Base-by-base conservation (phyloP, 2,329 filamentous ascomycete genomes). In the Fusarium chaquense region DNA sequence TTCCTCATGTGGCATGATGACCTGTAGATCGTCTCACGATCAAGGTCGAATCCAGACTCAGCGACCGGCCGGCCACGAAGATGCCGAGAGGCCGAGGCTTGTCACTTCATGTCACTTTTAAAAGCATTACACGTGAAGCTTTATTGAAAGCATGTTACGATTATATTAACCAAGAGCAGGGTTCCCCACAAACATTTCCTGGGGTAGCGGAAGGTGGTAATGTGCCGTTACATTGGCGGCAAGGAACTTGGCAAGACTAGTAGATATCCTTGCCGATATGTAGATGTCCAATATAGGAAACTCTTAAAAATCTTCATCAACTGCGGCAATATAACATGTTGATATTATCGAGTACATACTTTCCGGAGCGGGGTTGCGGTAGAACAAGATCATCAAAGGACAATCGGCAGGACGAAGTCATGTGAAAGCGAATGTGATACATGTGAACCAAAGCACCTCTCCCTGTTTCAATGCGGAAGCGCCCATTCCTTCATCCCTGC, bases 41-140 rank as follows among this genome's bases (percentile, higher is more conserved):
- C 36, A 40, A n/a, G 36, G 18, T 60, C 44, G 40, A 26, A 40
- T 44, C 51, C 55, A 62, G 55, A 54, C 35, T 51, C 47, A 64
- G 50, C 64, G 62, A 67, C 33, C 41, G 56, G 22, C 62, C 64
- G 57, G 52, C 26, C 33, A 11, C 10, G 36, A 13, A 33, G 22
- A 10, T 26, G 24, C 40, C 58, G 59, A 59, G 33, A 33, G 45
- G 52, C 68, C 67, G 68, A 68, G 63, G 59, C 52, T 65, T 65
- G 36, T 32, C 36, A 62, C 60, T 36, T 26, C 46, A 20, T 8
- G 28, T 24, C 5, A 20, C 49, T 40, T 52, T 9, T 2, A 22
- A 28, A 24, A 15, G 1, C 24, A 20, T 55, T 12, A 38, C 68
- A 71, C 62, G 68, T 71, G 68, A 71, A 71, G 18, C 26, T 28